Conservation (phyloP, 352 stramenopile species). For the Thalassiosira sp. region DNA sequence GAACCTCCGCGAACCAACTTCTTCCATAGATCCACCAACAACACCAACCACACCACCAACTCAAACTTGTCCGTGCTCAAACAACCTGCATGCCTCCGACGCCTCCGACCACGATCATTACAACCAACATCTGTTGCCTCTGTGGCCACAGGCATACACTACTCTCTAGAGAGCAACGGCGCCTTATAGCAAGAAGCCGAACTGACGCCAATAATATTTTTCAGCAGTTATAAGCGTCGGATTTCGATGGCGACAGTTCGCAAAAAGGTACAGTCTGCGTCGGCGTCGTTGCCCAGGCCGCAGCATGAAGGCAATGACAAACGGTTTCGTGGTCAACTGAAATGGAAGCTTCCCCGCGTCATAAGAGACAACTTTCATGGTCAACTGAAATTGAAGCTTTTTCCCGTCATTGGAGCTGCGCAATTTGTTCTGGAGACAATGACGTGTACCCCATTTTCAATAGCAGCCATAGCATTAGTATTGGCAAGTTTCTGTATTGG, state of each 20-base stretch:
- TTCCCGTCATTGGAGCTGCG: neutral
- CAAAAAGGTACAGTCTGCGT: constrained; percentile 6
- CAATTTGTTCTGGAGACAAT: constrained; percentile 4
- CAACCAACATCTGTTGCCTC: too few relatives aligned
- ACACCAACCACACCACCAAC: too few relatives aligned
- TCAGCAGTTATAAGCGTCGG: neutral
- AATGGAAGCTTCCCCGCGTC: constrained; percentile 2
- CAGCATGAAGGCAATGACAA: constrained; percentile 13
- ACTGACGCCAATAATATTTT: neutral
- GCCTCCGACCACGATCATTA: too few relatives aligned
- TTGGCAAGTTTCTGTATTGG: constrained; percentile 7
- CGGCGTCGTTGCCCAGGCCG: neutral
- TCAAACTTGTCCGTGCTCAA: too few relatives aligned
- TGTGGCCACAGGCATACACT: too few relatives aligned
- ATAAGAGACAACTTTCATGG: constrained; percentile 6
- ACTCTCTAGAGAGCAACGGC: too few relatives aligned
- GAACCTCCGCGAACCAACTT: too few relatives aligned
- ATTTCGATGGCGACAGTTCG: constrained; percentile 20
- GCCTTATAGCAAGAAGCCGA: too few relatives aligned
- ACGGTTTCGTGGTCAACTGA: constrained; percentile 7
- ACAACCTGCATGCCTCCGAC: too few relatives aligned
- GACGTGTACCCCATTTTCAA: neutral
- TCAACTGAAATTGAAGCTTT: constrained; percentile 5
- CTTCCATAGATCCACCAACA: too few relatives aligned
- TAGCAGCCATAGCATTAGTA: constrained; percentile 6